These are phyloP conservation scores for Phytophthora multivora DNA, from an alignment of 352 stramenopile species.

Conservation along the genomic window DNA sequence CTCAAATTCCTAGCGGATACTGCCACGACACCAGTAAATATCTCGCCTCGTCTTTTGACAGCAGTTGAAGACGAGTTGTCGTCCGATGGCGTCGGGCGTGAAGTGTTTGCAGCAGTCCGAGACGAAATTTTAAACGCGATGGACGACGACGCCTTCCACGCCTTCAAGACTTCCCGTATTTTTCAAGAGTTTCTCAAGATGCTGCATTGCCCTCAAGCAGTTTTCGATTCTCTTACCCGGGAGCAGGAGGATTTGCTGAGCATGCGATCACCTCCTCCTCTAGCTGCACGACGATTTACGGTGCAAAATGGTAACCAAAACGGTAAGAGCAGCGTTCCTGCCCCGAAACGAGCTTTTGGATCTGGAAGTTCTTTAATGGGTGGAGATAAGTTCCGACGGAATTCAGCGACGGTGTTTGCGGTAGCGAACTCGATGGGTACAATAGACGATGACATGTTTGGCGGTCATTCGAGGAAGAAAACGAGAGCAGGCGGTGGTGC, in stretches of 20 bases:
- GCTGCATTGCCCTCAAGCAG: constrained; percentile 49
- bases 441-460: constrained; percentile 13
- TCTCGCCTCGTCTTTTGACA: constrained; percentile 34
- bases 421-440: constrained; percentile 33
- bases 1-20: constrained; percentile 55
- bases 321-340: constrained; percentile 1
- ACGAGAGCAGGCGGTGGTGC: constrained; percentile 18
- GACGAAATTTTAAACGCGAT: constrained; percentile 57
- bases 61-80: constrained; percentile 52
- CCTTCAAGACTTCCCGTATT: constrained; percentile 48
- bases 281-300: constrained; percentile 20
- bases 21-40: constrained; percentile 35
- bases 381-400: constrained; percentile 16
- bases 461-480: constrained; percentile 22
- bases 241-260: constrained; percentile 39
- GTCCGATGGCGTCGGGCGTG: constrained; percentile 38
- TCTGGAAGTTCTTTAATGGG: not conserved
- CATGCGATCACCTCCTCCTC: constrained; percentile 34
- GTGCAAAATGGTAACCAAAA: constrained; percentile 14
- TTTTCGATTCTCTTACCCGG: constrained; percentile 48
- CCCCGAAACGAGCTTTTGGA: constrained; percentile 31
- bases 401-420: constrained; percentile 30
- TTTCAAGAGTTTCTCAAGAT: constrained; percentile 56
- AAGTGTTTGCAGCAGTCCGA: constrained; percentile 49
- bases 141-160: constrained; percentile 52